Conservation (phyloP, 2,329 filamentous ascomycete genomes). For the Sodiomyces alkalinus region DNA sequence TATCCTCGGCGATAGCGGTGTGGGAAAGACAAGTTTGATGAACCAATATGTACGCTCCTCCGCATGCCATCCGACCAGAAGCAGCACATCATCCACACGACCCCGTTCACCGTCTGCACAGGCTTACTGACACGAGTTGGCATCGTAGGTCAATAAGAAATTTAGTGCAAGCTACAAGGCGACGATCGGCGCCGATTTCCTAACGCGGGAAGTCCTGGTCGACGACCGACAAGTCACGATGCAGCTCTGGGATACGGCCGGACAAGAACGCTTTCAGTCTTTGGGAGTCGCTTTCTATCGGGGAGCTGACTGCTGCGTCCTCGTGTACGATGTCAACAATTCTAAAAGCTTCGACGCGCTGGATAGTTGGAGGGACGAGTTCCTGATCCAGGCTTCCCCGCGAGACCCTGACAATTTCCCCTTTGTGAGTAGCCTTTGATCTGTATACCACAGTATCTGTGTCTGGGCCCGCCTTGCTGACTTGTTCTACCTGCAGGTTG, state of each 20-base stretch:
- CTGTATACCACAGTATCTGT: neutral
- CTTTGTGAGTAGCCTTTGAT: conserved; percentile 54
- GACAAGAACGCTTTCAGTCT: conserved; percentile 94
- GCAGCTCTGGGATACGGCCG: conserved; percentile 98
- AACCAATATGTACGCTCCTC: conserved; percentile 88
- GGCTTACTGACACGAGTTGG: neutral
- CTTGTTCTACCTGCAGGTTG: conserved; percentile 51
- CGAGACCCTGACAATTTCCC: conserved; percentile 95
- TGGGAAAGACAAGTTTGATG: conserved; percentile 99
- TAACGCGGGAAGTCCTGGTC: conserved; percentile 94
- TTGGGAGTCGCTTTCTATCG: conserved; percentile 95
- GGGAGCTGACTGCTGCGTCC: conserved; percentile 91
- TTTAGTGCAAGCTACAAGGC: conserved; percentile 99
- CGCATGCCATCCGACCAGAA: neutral
- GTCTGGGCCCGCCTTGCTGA: conserved; percentile 8
- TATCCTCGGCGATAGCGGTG: conserved; percentile 95
- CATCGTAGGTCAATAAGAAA: conserved; percentile 89
- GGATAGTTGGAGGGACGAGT: conserved; percentile 97
- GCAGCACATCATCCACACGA: neutral
- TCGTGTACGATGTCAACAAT: conserved; percentile 98
- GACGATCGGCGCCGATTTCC: conserved; percentile 95
- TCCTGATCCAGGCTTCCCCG: conserved; percentile 91
- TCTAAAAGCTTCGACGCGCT: conserved; percentile 97
- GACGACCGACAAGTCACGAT: conserved; percentile 96
- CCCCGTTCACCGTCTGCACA: too few relatives aligned